phyloP scores from a whole-genome alignment of 768 basidiomycete genomes.

The Agrocybe chaxingu region DNA sequence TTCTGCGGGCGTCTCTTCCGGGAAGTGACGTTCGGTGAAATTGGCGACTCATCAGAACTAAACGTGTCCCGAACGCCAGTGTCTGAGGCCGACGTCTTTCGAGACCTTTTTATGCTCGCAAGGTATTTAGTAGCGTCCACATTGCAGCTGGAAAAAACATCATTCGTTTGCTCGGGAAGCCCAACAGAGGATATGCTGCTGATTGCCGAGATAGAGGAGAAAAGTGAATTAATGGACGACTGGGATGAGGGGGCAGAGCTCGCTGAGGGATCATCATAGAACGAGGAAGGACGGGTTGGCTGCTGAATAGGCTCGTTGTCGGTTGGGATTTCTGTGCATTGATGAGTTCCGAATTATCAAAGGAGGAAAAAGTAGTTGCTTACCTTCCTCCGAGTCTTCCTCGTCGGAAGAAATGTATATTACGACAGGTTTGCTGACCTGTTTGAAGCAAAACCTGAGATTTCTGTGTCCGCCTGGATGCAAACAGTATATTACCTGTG shows the following conservation, averaged over 20 bases:
- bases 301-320: background rate
- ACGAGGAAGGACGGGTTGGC: background rate
- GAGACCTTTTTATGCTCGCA: no score
- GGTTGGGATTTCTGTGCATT: background rate
- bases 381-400: no score
- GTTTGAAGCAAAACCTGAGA: no score
- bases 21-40: slow-evolving; percentile 6
- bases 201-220: slow-evolving; percentile 1
- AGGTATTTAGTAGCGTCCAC: no score
- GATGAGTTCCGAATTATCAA: no score
- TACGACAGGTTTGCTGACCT: no score
- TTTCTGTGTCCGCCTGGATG: no score
- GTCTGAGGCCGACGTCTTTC: background rate
- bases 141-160: no score
- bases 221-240: slow-evolving; percentile 10
- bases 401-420: no score
- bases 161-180: background rate
- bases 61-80: background rate
- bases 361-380: no score
- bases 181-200: slow-evolving; percentile 6
- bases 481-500: no score
- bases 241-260: slow-evolving; percentile 9
- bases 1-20: slow-evolving; percentile 1
- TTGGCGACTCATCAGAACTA: background rate
- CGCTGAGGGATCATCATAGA: background rate